Evolutionary conservation across 805 yeast species (phyloP).

Genomic region (Kluyveromyces wickerhamii): DNA sequence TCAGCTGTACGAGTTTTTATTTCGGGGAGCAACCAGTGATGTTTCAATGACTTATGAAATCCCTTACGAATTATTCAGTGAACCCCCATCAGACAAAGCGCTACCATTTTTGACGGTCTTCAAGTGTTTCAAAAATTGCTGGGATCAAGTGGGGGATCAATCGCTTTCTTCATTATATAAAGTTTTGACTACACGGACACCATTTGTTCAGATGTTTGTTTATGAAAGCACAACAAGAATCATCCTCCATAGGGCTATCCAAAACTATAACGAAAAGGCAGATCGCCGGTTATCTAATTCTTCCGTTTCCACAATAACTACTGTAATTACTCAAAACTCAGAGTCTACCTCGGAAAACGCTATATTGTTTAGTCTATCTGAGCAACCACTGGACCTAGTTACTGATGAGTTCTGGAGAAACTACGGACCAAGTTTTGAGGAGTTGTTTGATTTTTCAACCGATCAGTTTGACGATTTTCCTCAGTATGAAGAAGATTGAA

Average conservation of each 20-base stretch:
- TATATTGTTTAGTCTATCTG: neutral
- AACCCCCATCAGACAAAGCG: neutral
- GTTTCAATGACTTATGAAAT: slow-evolving; percentile 3
- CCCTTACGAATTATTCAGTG: slow-evolving; percentile 4
- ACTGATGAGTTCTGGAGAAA: neutral
- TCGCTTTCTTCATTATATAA: neutral
- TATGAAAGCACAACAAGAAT: neutral
- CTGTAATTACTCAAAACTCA: neutral
- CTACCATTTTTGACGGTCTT: neutral
- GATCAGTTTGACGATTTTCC: too few relatives aligned
- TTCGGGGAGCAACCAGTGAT: neutral
- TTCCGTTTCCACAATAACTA: neutral
- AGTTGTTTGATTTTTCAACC: neutral
- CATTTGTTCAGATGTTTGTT: slow-evolving; percentile 1
- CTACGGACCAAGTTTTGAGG: neutral
- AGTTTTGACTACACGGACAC: neutral
- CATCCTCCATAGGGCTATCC: neutral
- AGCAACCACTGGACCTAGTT: neutral
- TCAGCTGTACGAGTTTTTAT: neutral
- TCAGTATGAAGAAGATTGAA: too few relatives aligned
- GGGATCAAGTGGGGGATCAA: neutral
- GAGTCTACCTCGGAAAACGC: neutral
- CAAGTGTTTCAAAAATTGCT: neutral
- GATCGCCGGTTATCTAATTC: neutral
- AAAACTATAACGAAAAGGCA: neutral